A percentile compares a stretch with the other conserved stretches of the same genome.
Evolutionary conservation across 768 basidiomycete genomes (phyloP).

Genomic region (Russula earlei): DNA sequence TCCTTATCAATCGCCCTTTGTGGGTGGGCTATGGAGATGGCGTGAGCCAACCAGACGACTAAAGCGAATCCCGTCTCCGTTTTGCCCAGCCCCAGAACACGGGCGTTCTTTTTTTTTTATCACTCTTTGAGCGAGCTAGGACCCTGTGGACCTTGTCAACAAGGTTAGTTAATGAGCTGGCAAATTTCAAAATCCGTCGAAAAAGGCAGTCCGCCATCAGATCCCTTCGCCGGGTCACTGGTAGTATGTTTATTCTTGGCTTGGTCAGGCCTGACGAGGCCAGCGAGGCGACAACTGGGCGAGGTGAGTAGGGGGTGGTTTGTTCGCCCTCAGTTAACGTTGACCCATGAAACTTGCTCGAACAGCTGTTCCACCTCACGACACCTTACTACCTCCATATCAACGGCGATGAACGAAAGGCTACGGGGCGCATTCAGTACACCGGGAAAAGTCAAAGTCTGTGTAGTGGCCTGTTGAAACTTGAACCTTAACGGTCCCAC

Average conservation of each 20-base stretch:
- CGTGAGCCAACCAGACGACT: background rate
- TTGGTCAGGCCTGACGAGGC: background rate
- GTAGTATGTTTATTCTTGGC: constrained; percentile 10
- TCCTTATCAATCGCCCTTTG: background rate
- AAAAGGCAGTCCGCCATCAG: constrained; percentile 10
- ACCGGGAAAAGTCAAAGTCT: constrained; percentile 5
- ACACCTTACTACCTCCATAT: no score
- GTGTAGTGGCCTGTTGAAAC: background rate
- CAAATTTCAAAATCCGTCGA: constrained; percentile 14
- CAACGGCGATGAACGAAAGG: background rate
- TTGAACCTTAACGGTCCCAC: background rate
- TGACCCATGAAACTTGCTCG: constrained; percentile 1
- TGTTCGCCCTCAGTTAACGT: background rate
- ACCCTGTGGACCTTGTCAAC: constrained; percentile 12
- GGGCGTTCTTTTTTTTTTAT: background rate
- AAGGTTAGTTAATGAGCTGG: constrained; percentile 4
- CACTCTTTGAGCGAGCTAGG: background rate
- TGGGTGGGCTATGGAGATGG: background rate
- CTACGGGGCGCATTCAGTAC: background rate
- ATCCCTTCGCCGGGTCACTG: constrained; percentile 10
- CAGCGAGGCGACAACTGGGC: constrained; percentile 6
- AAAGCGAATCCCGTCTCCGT: background rate
- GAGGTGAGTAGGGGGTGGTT: constrained; percentile 4
- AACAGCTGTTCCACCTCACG: background rate
- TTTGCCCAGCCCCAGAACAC: no score